Conservation (phyloP, 2,329 filamentous ascomycete species). For the Aspergillus bombycis region DNA sequence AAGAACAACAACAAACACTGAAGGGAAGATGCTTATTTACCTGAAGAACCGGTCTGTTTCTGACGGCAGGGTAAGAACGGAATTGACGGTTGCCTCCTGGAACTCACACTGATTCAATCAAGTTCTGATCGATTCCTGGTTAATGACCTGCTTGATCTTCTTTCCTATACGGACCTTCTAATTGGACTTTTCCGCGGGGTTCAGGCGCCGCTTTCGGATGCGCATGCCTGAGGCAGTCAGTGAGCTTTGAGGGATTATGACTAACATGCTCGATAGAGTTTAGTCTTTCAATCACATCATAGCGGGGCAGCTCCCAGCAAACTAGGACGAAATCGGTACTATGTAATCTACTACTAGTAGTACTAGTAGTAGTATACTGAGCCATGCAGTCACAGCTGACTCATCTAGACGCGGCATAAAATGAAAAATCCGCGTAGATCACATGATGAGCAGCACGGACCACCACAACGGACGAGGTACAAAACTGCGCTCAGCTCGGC, state of each 20-base stretch:
- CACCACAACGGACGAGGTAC: conserved; percentile 5
- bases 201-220: conserved; percentile 21
- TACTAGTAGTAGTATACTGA: neutral
- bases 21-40: neutral
- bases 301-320: neutral
- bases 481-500: conserved; percentile 15
- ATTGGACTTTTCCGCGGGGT: conserved; percentile 13
- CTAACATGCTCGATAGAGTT: neutral
- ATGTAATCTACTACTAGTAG: too few relatives aligned
- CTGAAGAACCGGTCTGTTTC: neutral
- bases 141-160: neutral
- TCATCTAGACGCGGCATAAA: too few relatives aligned
- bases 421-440: conserved; percentile 8
- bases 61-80: neutral
- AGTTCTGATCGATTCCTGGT: neutral
- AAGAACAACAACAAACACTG: neutral
- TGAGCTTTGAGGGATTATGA: conserved; percentile 2
- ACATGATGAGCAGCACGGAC: conserved; percentile 24
- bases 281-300: neutral
- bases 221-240: neutral
- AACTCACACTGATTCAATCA: neutral
- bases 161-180: neutral
- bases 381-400: conserved; percentile 5
- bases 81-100: neutral
- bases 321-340: neutral